Percentiles rank a stretch among this genome's conserved stretches.
Evolutionary conservation across 345 rosid species (phyloP).

Genomic region (Citrus glauca): DNA sequence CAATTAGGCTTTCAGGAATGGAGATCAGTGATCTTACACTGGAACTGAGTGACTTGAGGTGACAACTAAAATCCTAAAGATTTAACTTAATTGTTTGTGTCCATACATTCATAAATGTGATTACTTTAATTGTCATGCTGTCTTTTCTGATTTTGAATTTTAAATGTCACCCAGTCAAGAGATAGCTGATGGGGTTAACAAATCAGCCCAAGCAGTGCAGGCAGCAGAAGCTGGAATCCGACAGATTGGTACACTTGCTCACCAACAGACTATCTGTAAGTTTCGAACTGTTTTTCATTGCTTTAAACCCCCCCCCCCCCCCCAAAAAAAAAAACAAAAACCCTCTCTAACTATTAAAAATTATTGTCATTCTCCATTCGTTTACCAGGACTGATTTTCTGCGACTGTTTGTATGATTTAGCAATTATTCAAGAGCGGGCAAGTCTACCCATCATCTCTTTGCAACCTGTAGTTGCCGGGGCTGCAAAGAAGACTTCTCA

Average conservation of each 20-base stretch:
- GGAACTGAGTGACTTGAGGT: slow-evolving; percentile 92
- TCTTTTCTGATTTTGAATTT: background rate
- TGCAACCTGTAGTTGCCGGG: slow-evolving; percentile 72
- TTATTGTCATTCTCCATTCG: background rate
- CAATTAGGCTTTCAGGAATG: slow-evolving; percentile 93
- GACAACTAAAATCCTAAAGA: background rate
- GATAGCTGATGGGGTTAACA: slow-evolving; percentile 77
- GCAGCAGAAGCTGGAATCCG: slow-evolving; percentile 89
- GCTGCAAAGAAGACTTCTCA: slow-evolving; percentile 78
- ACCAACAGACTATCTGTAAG: slow-evolving; percentile 77
- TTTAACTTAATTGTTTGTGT: background rate
- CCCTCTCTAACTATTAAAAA: background rate
- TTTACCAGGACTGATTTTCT: slow-evolving; percentile 11
- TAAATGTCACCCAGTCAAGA: slow-evolving; percentile 62
- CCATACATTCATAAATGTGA: background rate
- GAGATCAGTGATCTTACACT: slow-evolving; percentile 96
- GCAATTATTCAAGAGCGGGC: slow-evolving; percentile 96
- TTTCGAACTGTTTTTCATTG: background rate
- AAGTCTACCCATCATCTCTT: slow-evolving; percentile 67
- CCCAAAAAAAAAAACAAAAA: too few relatives aligned
- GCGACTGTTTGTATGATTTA: slow-evolving; percentile 25
- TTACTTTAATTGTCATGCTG: background rate
- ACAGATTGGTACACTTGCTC: slow-evolving; percentile 78
- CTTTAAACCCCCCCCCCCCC: too few relatives aligned
- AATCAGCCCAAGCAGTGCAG: slow-evolving; percentile 86